Base-by-base conservation (phyloP, 2,329 filamentous ascomycete genomes). In the Rhinocladiella similis region DNA sequence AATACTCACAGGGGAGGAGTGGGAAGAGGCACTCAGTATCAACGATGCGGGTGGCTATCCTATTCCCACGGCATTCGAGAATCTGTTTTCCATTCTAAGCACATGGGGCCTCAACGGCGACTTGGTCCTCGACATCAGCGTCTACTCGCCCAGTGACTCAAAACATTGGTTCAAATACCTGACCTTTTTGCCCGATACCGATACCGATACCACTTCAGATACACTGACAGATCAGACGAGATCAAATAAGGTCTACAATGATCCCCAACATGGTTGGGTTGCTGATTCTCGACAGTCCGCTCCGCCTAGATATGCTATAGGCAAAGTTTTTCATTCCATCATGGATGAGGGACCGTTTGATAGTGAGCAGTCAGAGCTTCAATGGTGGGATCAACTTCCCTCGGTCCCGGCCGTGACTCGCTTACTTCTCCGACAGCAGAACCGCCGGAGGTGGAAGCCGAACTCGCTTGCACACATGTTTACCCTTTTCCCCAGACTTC, bases 391-490 rank as follows among this genome's bases (percentile, higher is more conserved):
- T 57, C 51, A 48, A 36, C 68, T 74, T 13, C 69, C 73, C 47
- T 62, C 64, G 5, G 68, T 73, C 53, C 68, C 70, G 5, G 70
- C 61, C 22, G 65, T 75, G 49, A 65, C 62, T 35, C 62, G 59
- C 56, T 61, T 74, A 51, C 68, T 74, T 46, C 57, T 75, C 56
- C 72, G 73, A 43, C 70, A 71, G 59, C 73, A 75, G 59, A 73
- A 58, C 58, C 69, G 70, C 54, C 67, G 70, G 59, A 64, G 68
- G 66, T 74, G 70, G 70, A 69, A 68, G 50, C 68, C 67, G 35
- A 19, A 48, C 19, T 61, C 67, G 29, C 64, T 75, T 22, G 61
- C 63, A 27, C 61, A 69, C 13, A 72, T 75, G 63, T 62, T 75
- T 55, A 58, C 68, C 10, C 68, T 67, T 45, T 66, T 74, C 56